These are phyloP conservation scores for Lasiosphaeris hirsuta DNA, from an alignment of 495 filamentous ascomycete genomes.

Conservation along the genomic window DNA sequence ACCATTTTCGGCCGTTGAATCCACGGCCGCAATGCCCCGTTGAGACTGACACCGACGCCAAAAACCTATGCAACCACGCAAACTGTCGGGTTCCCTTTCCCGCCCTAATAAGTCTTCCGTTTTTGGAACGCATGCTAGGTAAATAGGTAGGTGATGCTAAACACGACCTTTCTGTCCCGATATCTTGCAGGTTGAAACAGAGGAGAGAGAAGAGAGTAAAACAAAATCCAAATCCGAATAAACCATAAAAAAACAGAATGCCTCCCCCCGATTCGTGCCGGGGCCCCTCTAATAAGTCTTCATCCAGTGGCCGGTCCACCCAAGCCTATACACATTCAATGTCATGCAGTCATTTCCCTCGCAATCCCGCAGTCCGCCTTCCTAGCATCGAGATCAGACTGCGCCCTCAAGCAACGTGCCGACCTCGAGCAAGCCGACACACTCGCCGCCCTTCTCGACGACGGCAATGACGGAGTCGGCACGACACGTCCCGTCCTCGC, in stretches of 20 bases:
- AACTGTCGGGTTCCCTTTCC: too few species aligned
- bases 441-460: slow-evolving; percentile 39
- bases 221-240: neutral
- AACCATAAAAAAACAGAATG: slow-evolving; percentile 6
- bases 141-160: too few species aligned
- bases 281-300: too few species aligned
- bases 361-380: neutral
- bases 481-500: slow-evolving; percentile 18
- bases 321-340: neutral
- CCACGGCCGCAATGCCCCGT: neutral
- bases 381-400: too few species aligned
- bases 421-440: slow-evolving; percentile 45
- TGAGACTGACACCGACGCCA: neutral
- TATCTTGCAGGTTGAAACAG: neutral
- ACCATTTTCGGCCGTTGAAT: neutral
- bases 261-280: neutral
- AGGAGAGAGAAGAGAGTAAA: neutral
- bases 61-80: too few species aligned
- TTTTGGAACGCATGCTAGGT: too few species aligned
- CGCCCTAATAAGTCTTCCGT: too few species aligned
- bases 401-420: slow-evolving; percentile 27
- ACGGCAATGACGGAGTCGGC: slow-evolving; percentile 45
- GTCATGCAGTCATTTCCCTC: slow-evolving; percentile 4
- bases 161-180: neutral
- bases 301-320: too few species aligned